These are phyloP conservation scores for Diaporthe sp. DNA, from an alignment of 2,329 filamentous ascomycete genomes.

Conservation along the genomic window DNA sequence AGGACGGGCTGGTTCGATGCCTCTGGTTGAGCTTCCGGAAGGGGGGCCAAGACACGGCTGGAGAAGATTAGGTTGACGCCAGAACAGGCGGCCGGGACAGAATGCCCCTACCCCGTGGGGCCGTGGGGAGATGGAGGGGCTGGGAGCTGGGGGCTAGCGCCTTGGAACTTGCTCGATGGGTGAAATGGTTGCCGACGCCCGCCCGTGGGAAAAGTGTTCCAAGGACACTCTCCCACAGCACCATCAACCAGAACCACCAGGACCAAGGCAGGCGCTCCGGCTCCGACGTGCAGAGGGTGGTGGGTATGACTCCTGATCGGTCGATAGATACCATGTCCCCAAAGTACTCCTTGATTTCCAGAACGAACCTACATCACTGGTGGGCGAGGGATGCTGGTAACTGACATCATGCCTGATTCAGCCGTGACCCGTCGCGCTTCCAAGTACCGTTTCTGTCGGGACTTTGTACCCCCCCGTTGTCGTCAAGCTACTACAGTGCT, in stretches of 20 bases:
- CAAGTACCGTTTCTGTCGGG: background rate
- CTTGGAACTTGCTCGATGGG: slow-evolving; percentile 3
- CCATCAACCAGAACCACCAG: background rate
- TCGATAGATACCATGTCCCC: background rate
- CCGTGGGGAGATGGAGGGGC: slow-evolving; percentile 17
- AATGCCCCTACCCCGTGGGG: slow-evolving; percentile 21
- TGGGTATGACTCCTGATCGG: background rate
- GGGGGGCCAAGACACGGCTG: slow-evolving; percentile 21
- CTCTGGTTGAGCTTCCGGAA: slow-evolving; percentile 8
- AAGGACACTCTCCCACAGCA: background rate
- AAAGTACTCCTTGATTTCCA: background rate
- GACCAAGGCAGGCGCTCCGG: slow-evolving; percentile 14
- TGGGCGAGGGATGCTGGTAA: background rate
- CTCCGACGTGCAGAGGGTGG: slow-evolving; percentile 7
- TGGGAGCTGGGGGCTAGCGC: slow-evolving; percentile 21
- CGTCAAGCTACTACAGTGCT: slow-evolving; percentile 7
- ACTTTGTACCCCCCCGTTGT: background rate
- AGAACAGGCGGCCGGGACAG: slow-evolving; percentile 24
- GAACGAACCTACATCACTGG: background rate
- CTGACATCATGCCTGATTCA: slow-evolving; percentile 26
- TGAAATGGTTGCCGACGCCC: background rate
- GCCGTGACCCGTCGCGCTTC: slow-evolving; percentile 4
- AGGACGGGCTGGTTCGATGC: slow-evolving; percentile 2
- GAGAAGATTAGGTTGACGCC: slow-evolving; percentile 26
- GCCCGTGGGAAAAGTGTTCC: background rate